Evolutionary conservation across 1,284 basidiomycete species (phyloP).

Genomic region (Volvariella volvacea): DNA sequence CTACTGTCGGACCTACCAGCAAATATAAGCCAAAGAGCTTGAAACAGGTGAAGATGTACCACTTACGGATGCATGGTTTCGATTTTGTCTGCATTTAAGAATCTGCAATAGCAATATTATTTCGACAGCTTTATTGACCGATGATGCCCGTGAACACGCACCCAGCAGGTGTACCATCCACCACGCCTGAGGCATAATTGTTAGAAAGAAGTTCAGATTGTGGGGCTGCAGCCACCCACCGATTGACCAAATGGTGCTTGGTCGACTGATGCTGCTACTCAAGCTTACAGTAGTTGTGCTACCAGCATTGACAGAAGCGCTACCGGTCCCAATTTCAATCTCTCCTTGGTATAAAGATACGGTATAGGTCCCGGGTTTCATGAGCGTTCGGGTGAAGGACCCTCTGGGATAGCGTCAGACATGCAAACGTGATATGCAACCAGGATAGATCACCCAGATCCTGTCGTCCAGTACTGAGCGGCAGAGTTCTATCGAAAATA

Average conservation of each 20-base stretch:
- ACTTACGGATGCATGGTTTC: slow-evolving; percentile 42
- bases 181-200: slow-evolving; percentile 20
- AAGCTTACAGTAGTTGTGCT: slow-evolving; percentile 27
- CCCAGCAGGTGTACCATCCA: slow-evolving; percentile 38
- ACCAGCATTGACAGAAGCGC: slow-evolving; percentile 35
- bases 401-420: slow-evolving; percentile 19
- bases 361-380: slow-evolving; percentile 43
- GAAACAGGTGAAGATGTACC: neutral
- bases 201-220: neutral
- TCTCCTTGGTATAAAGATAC: slow-evolving; percentile 39
- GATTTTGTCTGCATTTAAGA: slow-evolving; percentile 43
- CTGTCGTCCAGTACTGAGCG: slow-evolving; percentile 39
- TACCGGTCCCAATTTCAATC: slow-evolving; percentile 33
- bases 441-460: slow-evolving; percentile 22
- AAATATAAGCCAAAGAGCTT: neutral
- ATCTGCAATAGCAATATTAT: slow-evolving; percentile 19
- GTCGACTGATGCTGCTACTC: slow-evolving; percentile 22
- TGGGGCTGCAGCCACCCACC: too few relatives aligned
- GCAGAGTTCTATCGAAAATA: slow-evolving; percentile 25
- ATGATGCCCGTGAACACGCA: slow-evolving; percentile 11
- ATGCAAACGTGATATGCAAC: neutral
- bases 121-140: too few relatives aligned
- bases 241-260: slow-evolving; percentile 36
- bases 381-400: slow-evolving; percentile 34
- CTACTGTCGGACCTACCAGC: slow-evolving; percentile 30